Conservation (phyloP, 1,139 yeast species). For the Suhomyces atakaporum region DNA sequence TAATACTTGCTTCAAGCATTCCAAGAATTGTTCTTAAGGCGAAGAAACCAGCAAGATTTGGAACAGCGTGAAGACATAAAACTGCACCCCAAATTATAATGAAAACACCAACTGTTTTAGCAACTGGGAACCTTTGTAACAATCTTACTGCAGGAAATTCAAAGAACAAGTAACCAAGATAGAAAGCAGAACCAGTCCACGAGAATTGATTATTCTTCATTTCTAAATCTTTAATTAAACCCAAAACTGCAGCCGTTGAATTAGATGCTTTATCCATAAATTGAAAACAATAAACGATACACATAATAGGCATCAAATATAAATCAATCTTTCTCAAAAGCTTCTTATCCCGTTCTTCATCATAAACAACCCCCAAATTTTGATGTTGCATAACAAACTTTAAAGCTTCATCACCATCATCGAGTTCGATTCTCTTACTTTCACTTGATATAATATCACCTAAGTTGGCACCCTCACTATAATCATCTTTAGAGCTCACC, state of each 20-base stretch:
- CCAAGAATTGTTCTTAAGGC: conserved; percentile 53
- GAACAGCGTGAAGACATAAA: conserved; percentile 43
- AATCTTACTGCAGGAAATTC: conserved; percentile 47
- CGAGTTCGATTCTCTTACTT: not conserved
- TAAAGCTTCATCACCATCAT: conserved; percentile 5
- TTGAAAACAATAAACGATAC: conserved; percentile 57
- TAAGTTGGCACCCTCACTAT: not conserved
- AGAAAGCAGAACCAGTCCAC: conserved; percentile 60
- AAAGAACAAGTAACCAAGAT: conserved; percentile 52
- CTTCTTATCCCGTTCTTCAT: conserved; percentile 16
- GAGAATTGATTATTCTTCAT: conserved; percentile 55
- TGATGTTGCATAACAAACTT: conserved; percentile 3
- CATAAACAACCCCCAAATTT: not conserved
- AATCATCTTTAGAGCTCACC: not conserved
- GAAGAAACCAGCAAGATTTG: conserved; percentile 40
- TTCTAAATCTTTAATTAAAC: conserved; percentile 47
- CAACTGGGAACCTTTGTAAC: conserved; percentile 46
- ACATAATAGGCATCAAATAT: conserved; percentile 54
- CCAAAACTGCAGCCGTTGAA: conserved; percentile 62
- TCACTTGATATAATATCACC: not conserved
- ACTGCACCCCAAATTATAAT: conserved; percentile 51
- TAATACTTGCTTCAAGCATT: conserved; percentile 53
- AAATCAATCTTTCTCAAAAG: conserved; percentile 53
- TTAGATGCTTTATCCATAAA: conserved; percentile 62
- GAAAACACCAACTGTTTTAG: conserved; percentile 35